phyloP scores from a whole-genome alignment of 2,329 filamentous ascomycete species.

The Calonectria multiphialidica region DNA sequence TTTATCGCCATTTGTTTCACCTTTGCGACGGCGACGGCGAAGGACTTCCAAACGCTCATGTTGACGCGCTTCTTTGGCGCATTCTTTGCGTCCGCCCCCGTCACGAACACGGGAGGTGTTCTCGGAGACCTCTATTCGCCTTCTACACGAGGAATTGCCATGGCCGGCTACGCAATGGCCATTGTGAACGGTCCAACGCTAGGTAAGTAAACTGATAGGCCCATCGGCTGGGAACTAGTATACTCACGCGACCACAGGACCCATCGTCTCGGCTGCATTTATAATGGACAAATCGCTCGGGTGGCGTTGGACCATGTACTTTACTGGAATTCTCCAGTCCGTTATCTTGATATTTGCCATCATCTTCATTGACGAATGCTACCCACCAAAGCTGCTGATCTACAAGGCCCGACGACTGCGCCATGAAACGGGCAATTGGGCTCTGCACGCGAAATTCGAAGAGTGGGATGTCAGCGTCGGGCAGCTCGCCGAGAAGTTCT shows the following conservation, averaged over 20 bases:
- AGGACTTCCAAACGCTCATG: constrained; percentile 76
- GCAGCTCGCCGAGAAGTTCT: constrained; percentile 74
- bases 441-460: constrained; percentile 74
- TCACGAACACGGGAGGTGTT: constrained; percentile 79
- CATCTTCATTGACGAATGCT: constrained; percentile 74
- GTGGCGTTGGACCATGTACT: constrained; percentile 69
- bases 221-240: too few species aligned
- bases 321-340: constrained; percentile 73
- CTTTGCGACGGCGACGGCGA: constrained; percentile 72
- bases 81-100: constrained; percentile 71
- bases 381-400: constrained; percentile 71
- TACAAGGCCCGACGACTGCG: constrained; percentile 71
- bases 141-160: constrained; percentile 71
- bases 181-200: constrained; percentile 71
- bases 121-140: constrained; percentile 74
- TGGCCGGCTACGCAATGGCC: constrained; percentile 76
- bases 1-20: constrained; percentile 73
- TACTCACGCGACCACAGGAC: constrained; percentile 47
- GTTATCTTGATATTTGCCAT: constrained; percentile 65
- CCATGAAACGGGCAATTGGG: constrained; percentile 75
- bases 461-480: constrained; percentile 75
- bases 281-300: constrained; percentile 56
- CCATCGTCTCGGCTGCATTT: constrained; percentile 61
- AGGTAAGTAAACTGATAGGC: constrained; percentile 49
- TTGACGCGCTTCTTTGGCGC: constrained; percentile 74